Evolutionary conservation across 192 early-diverging fungal genomes (phyloP), one percentile per base, ranked within the genome.

Genomic region (Backusella liffmaniae): DNA sequence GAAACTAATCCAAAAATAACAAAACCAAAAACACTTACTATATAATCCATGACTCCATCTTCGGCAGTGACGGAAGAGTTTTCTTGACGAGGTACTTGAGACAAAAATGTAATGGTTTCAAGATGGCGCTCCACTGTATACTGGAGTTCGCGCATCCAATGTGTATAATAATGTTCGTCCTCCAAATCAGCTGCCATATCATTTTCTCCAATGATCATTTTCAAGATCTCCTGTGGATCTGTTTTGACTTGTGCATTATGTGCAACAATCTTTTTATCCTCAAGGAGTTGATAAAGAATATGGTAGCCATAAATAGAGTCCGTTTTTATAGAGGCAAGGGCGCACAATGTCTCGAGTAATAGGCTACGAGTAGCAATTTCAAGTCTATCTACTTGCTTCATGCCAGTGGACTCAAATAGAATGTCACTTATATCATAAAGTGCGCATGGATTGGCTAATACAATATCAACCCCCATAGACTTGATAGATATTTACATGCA

Each of bases 111-210:
- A 36, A 83, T 80, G 10, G 82, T 76, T 46, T 83, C 82, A 21
- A 83, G 80, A 39, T 80, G 73, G 10, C 73, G 73, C 41, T 83
- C 82, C 1, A 80, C 76, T 0, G 82, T 80, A 46, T 75, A 80
- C n/a, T 77, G 73, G 32, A 83, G 56, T 69, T 83, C 82, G 16
- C 79, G 78, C 82, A 83, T 83, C 82, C 82, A 83, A 26, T 69
- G 51, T 5, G 76, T 77, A 53, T 80, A 83, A 0, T 76, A 26
- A 62, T 29, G 10, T 13, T 26, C 23, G 3, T 62, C 23, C 10
- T 62, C 56, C 23, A 62, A 13, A 62, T 62, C 23, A 3, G 23
- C 56, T 29, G 56, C 12, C 10, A 62, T 29, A 0, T 62, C 23
- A 37, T 74, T 72, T 15, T 72, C 46, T 3, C 77, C 39, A 59